Evolutionary conservation across 169 alveolate genomes (phyloP), one percentile per base, ranked within the genome.

Genomic region (Plasmodium falciparum): DNA sequence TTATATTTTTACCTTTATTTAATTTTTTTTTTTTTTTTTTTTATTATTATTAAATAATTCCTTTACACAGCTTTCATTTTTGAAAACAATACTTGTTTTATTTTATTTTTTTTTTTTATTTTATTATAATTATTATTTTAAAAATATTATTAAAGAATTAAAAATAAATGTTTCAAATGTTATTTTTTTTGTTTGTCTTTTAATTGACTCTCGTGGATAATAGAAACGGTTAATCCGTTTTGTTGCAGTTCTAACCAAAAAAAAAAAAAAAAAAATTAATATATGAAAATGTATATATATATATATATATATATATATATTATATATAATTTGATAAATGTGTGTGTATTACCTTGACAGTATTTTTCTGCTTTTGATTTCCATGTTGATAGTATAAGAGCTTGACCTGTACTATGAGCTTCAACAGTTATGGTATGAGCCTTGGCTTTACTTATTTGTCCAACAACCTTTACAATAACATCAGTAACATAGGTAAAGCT

Each of bases 321-420:
- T 33, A 33, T 33, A 33, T 33, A 33, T 33, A 33, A 5, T 33
- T 33, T 33, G 45, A 33, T 22, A 11, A 11, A 56, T 56, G 9
- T 56, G 7, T 13, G 22, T 56, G 22, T 56, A 11, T 20, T 78
- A 78, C 89, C 89, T 73, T 88, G 88, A 65, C 96, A 94, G 49
- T 94, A 94, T 33, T 29, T 78, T 58, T 91, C 94, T 22, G 97
- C 97, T 88, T 89, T 80, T 33, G 92, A 66, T 88, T 90, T 93
- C 97, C 97, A 95, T 17, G 97, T 95, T 50, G 93, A 73, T 71
- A 93, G 24, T 11, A 95, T 73, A 15, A 93, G 90, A 47, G 97
- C 97, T 54, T 93, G 94, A 11, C 97, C 97, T 24, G 92, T 83
- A 45, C 92, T 93, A 88, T 95, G 97, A n/a, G 97, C 97, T 50